These are phyloP conservation scores for Hypomyces perniciosus DNA, from an alignment of 2,329 filamentous ascomycete genomes.

Conservation along the genomic window DNA sequence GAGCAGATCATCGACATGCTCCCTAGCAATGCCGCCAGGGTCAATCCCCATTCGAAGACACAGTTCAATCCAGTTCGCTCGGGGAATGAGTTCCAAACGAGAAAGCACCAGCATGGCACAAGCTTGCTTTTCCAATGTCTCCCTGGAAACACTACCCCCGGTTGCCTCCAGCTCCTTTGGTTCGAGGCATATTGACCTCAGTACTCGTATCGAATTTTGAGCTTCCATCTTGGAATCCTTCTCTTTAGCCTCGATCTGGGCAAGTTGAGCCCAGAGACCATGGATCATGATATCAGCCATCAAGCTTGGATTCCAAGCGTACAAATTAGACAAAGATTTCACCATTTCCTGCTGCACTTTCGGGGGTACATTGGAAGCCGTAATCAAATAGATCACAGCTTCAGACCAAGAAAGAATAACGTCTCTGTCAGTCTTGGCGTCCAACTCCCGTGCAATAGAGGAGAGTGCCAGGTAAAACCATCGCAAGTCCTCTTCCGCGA, in stretches of 20 bases:
- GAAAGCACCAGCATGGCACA: conserved; percentile 72
- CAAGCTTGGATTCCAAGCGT: conserved; percentile 50
- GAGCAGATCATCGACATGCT: conserved; percentile 59
- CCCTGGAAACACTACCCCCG: conserved; percentile 37
- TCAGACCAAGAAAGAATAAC: conserved; percentile 73
- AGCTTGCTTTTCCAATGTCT: conserved; percentile 61
- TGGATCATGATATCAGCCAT: conserved; percentile 60
- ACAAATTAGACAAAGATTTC: conserved; percentile 57
- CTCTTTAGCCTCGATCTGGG: conserved; percentile 59
- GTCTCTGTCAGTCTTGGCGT: conserved; percentile 40
- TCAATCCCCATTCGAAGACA: conserved; percentile 76
- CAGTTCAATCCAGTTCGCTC: conserved; percentile 80
- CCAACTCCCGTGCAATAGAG: conserved; percentile 51
- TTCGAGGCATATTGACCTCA: conserved; percentile 58
- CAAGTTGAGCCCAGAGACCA: conserved; percentile 77
- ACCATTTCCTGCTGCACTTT: conserved; percentile 58
- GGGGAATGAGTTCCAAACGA: conserved; percentile 69
- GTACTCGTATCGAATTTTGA: conserved; percentile 54
- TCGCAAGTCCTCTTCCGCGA: conserved; percentile 64
- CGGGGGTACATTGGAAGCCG: conserved; percentile 54
- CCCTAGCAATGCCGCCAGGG: conserved; percentile 68
- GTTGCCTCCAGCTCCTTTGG: conserved; percentile 43
- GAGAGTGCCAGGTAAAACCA: conserved; percentile 71
- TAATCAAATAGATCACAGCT: conserved; percentile 72
- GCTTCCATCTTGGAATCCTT: conserved; percentile 70